Conservation (phyloP, 2,329 filamentous ascomycete species). For the Aureobasidium sp. region DNA sequence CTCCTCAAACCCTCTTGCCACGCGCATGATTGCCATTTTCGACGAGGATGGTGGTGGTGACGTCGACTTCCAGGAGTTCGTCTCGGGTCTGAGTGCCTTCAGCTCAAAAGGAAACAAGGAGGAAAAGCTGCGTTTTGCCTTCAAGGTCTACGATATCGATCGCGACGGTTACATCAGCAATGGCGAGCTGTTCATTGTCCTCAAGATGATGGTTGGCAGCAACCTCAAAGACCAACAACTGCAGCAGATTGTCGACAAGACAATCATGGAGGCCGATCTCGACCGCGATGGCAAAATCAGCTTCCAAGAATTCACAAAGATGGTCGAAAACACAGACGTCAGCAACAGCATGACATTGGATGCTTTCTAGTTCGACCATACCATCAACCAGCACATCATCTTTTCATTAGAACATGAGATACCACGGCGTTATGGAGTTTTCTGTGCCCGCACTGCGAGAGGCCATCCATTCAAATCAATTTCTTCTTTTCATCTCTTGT, state of each 20-base stretch:
- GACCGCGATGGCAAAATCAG: slow-evolving; percentile 97
- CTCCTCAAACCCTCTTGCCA: slow-evolving; percentile 93
- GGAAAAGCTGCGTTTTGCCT: slow-evolving; percentile 94
- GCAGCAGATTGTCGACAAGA: slow-evolving; percentile 99
- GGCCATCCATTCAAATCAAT: not conserved
- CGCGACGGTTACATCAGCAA: slow-evolving; percentile 98
- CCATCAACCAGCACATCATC: not conserved
- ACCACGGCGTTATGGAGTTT: slow-evolving; percentile 17
- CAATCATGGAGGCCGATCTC: slow-evolving; percentile 97
- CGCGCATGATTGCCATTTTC: slow-evolving; percentile 98
- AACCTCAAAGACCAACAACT: slow-evolving; percentile 98
- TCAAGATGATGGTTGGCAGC: slow-evolving; percentile 99
- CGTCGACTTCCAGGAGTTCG: slow-evolving; percentile 98
- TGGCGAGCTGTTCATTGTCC: slow-evolving; percentile 95
- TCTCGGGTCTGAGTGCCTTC: slow-evolving; percentile 89
- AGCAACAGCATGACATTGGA: slow-evolving; percentile 11
- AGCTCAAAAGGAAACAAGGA: slow-evolving; percentile 98
- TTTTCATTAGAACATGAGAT: slow-evolving; percentile 12
- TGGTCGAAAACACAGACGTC: slow-evolving; percentile 89
- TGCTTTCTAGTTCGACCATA: not conserved
- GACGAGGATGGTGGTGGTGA: slow-evolving; percentile 97
- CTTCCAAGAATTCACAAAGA: slow-evolving; percentile 97
- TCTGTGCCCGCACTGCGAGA: not conserved
- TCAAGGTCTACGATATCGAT: slow-evolving; percentile 99
- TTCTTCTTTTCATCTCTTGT: not conserved